These are phyloP conservation scores for Gossypium trilobum DNA, from an alignment of 441 rosid species.

Conservation along the genomic window DNA sequence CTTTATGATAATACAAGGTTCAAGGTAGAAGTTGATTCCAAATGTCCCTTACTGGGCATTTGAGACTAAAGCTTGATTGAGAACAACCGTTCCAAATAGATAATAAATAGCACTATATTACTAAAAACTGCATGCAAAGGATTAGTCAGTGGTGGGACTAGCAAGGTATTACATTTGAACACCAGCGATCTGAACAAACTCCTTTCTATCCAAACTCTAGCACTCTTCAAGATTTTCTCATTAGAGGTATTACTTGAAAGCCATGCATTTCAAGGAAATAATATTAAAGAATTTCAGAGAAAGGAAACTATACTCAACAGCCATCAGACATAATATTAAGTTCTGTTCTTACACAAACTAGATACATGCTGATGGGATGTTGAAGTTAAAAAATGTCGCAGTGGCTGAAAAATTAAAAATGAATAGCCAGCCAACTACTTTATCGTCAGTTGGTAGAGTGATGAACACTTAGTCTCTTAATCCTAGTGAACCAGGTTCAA, in stretches of 20 bases:
- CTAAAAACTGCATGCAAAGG: neutral
- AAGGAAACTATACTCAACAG: neutral
- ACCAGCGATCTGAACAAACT: neutral
- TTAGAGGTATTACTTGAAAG: neutral
- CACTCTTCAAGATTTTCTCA: neutral
- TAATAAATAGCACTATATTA: neutral
- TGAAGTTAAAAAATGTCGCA: neutral
- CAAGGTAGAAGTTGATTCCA: neutral
- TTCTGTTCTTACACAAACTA: neutral
- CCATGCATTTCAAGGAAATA: neutral
- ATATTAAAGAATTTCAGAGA: neutral
- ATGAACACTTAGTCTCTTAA: neutral
- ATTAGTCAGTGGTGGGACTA: neutral
- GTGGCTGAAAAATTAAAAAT: neutral
- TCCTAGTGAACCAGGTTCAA: neutral
- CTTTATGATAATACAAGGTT: neutral
- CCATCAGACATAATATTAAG: neutral
- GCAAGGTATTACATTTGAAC: neutral
- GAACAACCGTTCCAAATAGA: neutral
- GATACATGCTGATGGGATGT: neutral
- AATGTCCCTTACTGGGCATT: neutral
- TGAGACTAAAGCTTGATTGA: neutral
- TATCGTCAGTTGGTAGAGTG: neutral
- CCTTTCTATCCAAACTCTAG: neutral
- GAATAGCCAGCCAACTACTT: neutral